phyloP scores from a whole-genome alignment of 2,329 filamentous ascomycete species.

The Trichoderma sp. region DNA sequence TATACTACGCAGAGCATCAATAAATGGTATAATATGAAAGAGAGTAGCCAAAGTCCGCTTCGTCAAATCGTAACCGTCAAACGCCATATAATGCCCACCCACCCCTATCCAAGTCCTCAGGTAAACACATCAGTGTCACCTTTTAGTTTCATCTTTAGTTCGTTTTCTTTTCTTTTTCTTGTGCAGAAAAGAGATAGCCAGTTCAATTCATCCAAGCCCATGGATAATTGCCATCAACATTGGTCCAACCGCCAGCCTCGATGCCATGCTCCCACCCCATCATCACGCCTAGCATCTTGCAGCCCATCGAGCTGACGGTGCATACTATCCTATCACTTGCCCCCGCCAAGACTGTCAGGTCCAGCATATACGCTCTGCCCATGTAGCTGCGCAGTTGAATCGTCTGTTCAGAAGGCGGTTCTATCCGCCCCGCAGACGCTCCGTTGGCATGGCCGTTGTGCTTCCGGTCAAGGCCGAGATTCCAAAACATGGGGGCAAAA shows the following conservation, averaged over 20 bases:
- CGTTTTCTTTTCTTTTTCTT: neutral
- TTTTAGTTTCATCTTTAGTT: neutral
- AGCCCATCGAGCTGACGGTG: constrained; percentile 71
- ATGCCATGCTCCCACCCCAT: constrained; percentile 78
- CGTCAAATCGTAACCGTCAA: constrained; percentile 8
- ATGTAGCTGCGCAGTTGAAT: constrained; percentile 71
- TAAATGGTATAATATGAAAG: neutral
- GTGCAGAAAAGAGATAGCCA: neutral
- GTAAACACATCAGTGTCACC: neutral
- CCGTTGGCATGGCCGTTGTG: constrained; percentile 42
- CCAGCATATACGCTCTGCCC: constrained; percentile 78
- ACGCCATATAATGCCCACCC: constrained; percentile 28
- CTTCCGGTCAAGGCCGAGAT: constrained; percentile 58
- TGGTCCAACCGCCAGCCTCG: constrained; percentile 65
- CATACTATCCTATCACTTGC: constrained; percentile 74
- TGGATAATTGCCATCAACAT: constrained; percentile 71
- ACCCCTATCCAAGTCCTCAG: neutral
- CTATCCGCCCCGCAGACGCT: constrained; percentile 23
- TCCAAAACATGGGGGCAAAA: constrained; percentile 80
- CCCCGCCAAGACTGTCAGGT: constrained; percentile 71
- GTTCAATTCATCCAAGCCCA: constrained; percentile 56
- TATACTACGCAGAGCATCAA: neutral
- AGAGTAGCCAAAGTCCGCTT: neutral
- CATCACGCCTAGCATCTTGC: constrained; percentile 78
- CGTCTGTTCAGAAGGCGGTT: constrained; percentile 50